Evolutionary conservation across 164 flowering plant genomes (phyloP).

Genomic region (Magnolia changhungtana): DNA sequence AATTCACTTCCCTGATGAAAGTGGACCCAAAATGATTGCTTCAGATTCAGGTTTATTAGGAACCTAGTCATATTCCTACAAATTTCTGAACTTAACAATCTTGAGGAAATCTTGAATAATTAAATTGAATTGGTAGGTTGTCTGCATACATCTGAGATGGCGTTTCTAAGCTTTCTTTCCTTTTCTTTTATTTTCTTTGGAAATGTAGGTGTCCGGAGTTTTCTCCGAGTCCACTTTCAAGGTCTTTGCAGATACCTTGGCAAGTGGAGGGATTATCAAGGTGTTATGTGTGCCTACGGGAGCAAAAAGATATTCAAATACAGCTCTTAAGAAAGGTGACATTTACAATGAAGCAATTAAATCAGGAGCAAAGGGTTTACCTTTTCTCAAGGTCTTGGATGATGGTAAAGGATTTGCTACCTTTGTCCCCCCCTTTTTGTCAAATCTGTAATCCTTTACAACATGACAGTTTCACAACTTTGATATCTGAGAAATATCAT

Average conservation of each 20-base stretch:
- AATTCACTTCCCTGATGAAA: too few relatives aligned
- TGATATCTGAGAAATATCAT: slow-evolving; percentile 3
- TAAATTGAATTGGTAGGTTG: neutral
- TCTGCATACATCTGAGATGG: neutral
- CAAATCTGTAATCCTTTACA: neutral
- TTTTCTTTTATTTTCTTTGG: neutral
- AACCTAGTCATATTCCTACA: neutral
- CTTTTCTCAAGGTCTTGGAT: slow-evolving; percentile 76
- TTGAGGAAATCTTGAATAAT: neutral
- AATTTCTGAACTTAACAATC: neutral
- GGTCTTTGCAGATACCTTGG: slow-evolving; percentile 74
- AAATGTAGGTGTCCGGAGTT: slow-evolving; percentile 73
- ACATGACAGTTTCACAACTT: neutral
- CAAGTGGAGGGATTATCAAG: slow-evolving; percentile 69
- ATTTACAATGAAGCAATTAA: slow-evolving; percentile 72
- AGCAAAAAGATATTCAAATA: slow-evolving; percentile 69
- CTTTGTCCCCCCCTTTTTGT: neutral
- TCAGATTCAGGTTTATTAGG: neutral
- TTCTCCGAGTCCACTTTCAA: slow-evolving; percentile 62
- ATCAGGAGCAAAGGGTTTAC: slow-evolving; percentile 96
- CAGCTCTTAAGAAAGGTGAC: slow-evolving; percentile 89
- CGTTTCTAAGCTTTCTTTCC: neutral
- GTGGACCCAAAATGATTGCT: neutral
- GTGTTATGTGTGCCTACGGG: slow-evolving; percentile 79
- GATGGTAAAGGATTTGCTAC: slow-evolving; percentile 42